Evolutionary conservation across 108 stramenopile genomes (phyloP), one percentile per base, ranked within the genome.

Genomic region (Seminavis robusta): DNA sequence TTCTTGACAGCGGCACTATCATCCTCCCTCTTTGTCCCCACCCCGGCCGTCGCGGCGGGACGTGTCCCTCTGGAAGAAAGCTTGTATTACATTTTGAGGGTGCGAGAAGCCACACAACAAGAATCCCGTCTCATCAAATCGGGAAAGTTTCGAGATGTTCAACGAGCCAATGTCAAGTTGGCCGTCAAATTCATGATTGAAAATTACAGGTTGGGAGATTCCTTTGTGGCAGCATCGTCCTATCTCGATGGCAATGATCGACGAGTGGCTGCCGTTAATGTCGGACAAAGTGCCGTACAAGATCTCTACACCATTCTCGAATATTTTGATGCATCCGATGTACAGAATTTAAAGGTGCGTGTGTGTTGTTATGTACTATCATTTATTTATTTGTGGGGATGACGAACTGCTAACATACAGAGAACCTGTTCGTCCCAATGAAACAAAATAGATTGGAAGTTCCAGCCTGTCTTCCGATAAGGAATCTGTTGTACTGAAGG

Each of bases 91-190:
- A 77, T 94, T 28, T 32, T 90, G 3, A 77, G 89, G 21, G 93
- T 90, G 13, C 68, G 81, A 9, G 93, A 94, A 56, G 88, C 89
- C 24, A 87, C 85, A 15, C 59, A 72, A 37, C 93, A 94, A 76
- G 89, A 94, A 72, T 66, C 74, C 38, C 69, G 88, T 44, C 69
- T 94, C 39, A 86, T 94, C 51, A 74, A 69, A 28, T 77, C 70
- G 3, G 89, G 87, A 37, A 94, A 89, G 71, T 94, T 86, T 71
- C 90, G 91, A 56, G 88, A 90, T 52, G 67, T 77, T n/a, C 86
- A 88, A 60, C 84, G 93, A 46, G 85, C 82, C 61, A 90, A 90
- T 57, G 83, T 94, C 55, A 94, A 94, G 63, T 67, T 90, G 55
- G 93, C 93, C 1, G 81, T 90, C 46, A 80, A 79, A 54, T 87